phyloP scores from a whole-genome alignment of 495 filamentous ascomycete genomes.

The Rostrohypoxylon terebratum region DNA sequence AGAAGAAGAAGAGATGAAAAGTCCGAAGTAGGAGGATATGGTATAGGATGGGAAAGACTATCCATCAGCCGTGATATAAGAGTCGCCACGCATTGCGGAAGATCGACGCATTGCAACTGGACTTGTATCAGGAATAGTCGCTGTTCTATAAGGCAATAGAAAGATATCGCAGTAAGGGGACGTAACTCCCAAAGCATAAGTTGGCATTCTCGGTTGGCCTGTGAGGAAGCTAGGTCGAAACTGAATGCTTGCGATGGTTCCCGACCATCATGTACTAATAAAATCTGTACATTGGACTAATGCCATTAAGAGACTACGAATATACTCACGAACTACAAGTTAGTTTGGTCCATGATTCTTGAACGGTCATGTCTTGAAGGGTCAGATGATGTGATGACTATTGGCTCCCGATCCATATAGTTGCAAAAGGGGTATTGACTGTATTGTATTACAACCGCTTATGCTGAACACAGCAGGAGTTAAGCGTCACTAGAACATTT shows the following conservation, averaged over 20 bases:
- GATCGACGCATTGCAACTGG: neutral
- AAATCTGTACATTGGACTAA: constrained; percentile 23
- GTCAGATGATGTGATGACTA: neutral
- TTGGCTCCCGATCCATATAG: neutral
- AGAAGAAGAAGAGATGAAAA: constrained; percentile 71
- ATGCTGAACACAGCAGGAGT: neutral
- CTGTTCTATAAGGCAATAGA: constrained; percentile 32
- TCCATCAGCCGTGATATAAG: neutral
- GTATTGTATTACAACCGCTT: neutral
- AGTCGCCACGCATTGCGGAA: neutral
- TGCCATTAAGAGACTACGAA: constrained; percentile 7
- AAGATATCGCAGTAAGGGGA: neutral
- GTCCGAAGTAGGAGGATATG: neutral
- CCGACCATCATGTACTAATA: constrained; percentile 21
- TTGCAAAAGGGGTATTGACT: neutral
- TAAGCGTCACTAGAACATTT: neutral
- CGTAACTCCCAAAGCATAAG: constrained; percentile 17
- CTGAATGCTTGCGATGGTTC: neutral
- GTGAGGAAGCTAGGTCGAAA: neutral
- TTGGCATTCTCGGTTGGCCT: constrained; percentile 34
- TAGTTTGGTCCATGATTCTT: neutral
- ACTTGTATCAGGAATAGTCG: neutral
- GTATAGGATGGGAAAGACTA: neutral
- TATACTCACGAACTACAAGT: constrained; percentile 4
- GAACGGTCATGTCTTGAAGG: neutral